Conservation (phyloP, 2,329 filamentous ascomycete genomes). For the Capronia epimyces region DNA sequence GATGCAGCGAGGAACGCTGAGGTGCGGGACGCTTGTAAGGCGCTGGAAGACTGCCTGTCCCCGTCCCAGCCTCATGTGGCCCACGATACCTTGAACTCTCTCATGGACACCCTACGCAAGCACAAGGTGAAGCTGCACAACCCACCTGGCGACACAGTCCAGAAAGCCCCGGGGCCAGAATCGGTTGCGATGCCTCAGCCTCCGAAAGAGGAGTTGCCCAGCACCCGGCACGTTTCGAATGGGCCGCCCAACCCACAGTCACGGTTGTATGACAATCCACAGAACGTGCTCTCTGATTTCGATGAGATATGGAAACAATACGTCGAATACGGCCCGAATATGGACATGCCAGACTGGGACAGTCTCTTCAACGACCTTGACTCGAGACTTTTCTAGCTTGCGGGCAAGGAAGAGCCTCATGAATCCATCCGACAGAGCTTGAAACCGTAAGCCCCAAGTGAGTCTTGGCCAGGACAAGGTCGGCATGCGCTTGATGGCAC, state of each 20-base stretch:
- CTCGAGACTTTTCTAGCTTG: slow-evolving; percentile 2
- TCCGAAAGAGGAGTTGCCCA: not conserved
- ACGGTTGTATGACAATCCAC: slow-evolving; percentile 4
- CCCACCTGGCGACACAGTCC: not conserved
- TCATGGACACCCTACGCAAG: slow-evolving; percentile 36
- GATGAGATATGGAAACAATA: slow-evolving; percentile 26
- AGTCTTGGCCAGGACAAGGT: too few species aligned
- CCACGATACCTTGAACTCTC: slow-evolving; percentile 34
- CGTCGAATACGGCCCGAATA: slow-evolving; percentile 19
- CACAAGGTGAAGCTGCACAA: slow-evolving; percentile 27
- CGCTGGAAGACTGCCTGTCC: slow-evolving; percentile 36
- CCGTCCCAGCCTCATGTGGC: slow-evolving; percentile 33
- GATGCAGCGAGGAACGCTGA: slow-evolving; percentile 36
- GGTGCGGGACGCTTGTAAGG: slow-evolving; percentile 37
- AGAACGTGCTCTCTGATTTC: slow-evolving; percentile 20
- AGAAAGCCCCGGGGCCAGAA: not conserved
- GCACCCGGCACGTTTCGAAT: not conserved
- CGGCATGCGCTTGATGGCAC: too few species aligned
- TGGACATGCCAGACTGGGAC: slow-evolving; percentile 24
- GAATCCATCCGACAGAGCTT: too few species aligned
- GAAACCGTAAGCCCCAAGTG: too few species aligned
- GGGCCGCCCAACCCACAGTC: not conserved
- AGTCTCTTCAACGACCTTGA: slow-evolving; percentile 26
- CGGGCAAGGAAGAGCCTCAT: too few species aligned
- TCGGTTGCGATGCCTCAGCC: not conserved